A percentile compares a stretch with the other conserved stretches of the same genome.
These are phyloP conservation scores for Helicostylum pulchrum DNA, from an alignment of 192 early-diverging fungal genomes.

Conservation along the genomic window DNA sequence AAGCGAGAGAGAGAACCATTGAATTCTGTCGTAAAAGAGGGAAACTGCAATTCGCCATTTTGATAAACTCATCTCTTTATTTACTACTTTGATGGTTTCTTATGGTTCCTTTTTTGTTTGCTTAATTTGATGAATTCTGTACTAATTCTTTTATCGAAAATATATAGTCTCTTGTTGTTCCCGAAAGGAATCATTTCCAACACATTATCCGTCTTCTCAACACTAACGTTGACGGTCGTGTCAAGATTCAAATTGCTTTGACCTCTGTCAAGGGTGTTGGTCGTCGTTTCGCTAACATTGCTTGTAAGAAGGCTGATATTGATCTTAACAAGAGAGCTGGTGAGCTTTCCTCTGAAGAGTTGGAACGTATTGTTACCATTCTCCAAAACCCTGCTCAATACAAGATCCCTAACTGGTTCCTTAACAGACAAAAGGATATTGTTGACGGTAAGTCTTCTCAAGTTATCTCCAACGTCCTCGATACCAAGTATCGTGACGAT, in stretches of 20 bases:
- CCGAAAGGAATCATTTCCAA: constrained; percentile 91
- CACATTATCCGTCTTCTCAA: constrained; percentile 98
- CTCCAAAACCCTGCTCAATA: constrained; percentile 99
- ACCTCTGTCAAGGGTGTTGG: constrained; percentile 98
- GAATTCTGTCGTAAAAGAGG: too few relatives aligned
- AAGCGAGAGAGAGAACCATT: not conserved
- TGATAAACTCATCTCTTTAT: too few relatives aligned
- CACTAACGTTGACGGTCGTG: constrained; percentile 97
- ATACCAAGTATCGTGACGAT: constrained; percentile 98
- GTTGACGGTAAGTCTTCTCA: constrained; percentile 94
- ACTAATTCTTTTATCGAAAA: not conserved
- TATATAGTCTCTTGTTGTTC: constrained; percentile 80
- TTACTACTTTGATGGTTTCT: not conserved
- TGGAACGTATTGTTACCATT: constrained; percentile 96
- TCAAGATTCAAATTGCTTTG: constrained; percentile 94
- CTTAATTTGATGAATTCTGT: not conserved
- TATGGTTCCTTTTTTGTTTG: not conserved
- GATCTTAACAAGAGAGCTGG: constrained; percentile 97
- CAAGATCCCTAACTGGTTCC: constrained; percentile 99
- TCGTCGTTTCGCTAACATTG: constrained; percentile 98
- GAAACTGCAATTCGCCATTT: too few relatives aligned
- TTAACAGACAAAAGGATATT: constrained; percentile 99
- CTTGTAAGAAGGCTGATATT: constrained; percentile 99
- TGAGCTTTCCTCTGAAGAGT: constrained; percentile 96
- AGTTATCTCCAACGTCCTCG: constrained; percentile 89